A percentile compares a stretch with the other conserved stretches of the same genome.
Conservation (phyloP, 2,329 filamentous ascomycete genomes). For the Claviceps africana region DNA sequence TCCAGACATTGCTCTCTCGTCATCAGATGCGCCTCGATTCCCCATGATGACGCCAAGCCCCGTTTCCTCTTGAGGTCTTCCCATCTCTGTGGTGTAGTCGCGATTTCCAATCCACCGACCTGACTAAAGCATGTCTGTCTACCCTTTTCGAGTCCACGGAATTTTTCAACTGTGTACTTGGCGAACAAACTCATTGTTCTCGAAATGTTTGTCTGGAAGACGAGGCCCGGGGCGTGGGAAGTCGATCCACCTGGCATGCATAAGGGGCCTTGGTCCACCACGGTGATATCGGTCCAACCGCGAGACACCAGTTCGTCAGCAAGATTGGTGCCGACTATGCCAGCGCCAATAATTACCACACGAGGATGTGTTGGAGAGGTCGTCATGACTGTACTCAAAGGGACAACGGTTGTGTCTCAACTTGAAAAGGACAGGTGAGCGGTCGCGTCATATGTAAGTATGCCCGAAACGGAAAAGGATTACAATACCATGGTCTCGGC, state of each 20-base stretch:
- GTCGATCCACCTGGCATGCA: slow-evolving; percentile 51
- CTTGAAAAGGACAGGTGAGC: too few species aligned
- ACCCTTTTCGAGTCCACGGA: slow-evolving; percentile 32
- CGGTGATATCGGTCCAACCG: slow-evolving; percentile 50
- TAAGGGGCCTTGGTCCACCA: slow-evolving; percentile 49
- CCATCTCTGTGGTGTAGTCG: slow-evolving; percentile 42
- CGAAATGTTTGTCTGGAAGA: slow-evolving; percentile 47
- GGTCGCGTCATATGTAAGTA: too few species aligned
- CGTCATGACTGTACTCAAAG: not conserved
- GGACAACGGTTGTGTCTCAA: too few species aligned
- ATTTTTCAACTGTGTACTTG: slow-evolving; percentile 47
- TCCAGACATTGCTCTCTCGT: slow-evolving; percentile 36
- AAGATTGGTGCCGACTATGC: slow-evolving; percentile 49
- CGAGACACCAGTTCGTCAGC: slow-evolving; percentile 48
- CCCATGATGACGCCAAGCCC: slow-evolving; percentile 47
- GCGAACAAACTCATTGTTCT: slow-evolving; percentile 45
- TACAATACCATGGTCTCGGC: too few species aligned
- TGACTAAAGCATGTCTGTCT: slow-evolving; percentile 41
- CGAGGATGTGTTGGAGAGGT: slow-evolving; percentile 23
- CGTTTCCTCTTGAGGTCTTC: slow-evolving; percentile 49
- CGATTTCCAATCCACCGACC: slow-evolving; percentile 47
- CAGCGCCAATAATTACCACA: slow-evolving; percentile 48
- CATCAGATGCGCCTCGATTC: slow-evolving; percentile 39
- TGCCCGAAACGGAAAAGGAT: too few species aligned
- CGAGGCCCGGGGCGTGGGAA: slow-evolving; percentile 49